Percentiles rank a stretch among this genome's conserved stretches.
Evolutionary conservation across 2,329 filamentous ascomycete species (phyloP).

Genomic region (Trichoderma sp.): DNA sequence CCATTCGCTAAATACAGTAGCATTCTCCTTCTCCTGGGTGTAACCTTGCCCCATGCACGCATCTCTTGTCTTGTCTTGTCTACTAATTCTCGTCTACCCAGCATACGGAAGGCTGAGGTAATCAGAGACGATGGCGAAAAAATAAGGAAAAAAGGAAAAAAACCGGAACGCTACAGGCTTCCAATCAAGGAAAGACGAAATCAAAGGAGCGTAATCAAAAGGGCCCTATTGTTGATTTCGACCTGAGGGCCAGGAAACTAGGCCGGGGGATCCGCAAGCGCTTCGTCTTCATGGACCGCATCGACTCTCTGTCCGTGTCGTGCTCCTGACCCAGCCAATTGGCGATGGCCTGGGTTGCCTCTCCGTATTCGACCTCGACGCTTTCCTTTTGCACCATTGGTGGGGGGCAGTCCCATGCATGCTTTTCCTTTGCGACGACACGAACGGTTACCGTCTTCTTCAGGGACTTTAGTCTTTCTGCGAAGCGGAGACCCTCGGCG

Average conservation of each 20-base stretch:
- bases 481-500: slow-evolving; percentile 59
- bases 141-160: background rate
- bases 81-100: slow-evolving; percentile 3
- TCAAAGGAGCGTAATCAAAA: background rate
- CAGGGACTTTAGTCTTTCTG: slow-evolving; percentile 49
- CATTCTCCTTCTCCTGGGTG: slow-evolving; percentile 7
- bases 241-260: slow-evolving; percentile 30
- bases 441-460: slow-evolving; percentile 39
- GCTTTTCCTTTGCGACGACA: slow-evolving; percentile 46
- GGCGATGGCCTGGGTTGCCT: slow-evolving; percentile 42
- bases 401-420: slow-evolving; percentile 50
- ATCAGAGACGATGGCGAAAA: background rate
- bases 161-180: background rate
- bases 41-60: background rate
- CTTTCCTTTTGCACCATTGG: slow-evolving; percentile 45
- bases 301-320: slow-evolving; percentile 38
- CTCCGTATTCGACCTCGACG: slow-evolving; percentile 46
- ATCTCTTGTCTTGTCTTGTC: slow-evolving; percentile 3
- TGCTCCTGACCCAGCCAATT: slow-evolving; percentile 41
- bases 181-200: background rate
- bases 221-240: slow-evolving; percentile 33
- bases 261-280: slow-evolving; percentile 34
- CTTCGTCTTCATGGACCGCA: slow-evolving; percentile 37
- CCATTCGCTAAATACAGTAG: slow-evolving; percentile 1
- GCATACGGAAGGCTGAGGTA: background rate